phyloP scores from a whole-genome alignment of 805 yeast genomes.

The Metschnikowia arizonensis region DNA sequence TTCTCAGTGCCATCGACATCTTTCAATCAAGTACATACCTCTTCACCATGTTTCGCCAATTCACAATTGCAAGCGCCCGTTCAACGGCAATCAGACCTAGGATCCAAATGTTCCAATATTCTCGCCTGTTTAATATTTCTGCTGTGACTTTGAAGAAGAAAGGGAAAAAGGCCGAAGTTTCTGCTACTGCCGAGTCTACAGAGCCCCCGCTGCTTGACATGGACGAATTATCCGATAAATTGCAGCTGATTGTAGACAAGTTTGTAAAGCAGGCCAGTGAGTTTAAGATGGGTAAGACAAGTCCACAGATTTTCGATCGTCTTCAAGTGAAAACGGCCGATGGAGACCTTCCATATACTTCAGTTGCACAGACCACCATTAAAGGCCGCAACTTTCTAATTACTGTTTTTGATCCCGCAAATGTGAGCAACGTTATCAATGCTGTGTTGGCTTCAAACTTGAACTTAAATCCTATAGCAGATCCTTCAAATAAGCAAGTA shows the following conservation, averaged over 20 bases:
- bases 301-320: slow-evolving; percentile 61
- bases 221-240: slow-evolving; percentile 39
- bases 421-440: slow-evolving; percentile 64
- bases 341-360: slow-evolving; percentile 48
- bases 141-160: slow-evolving; percentile 12
- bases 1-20: neutral
- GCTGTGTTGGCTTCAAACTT: slow-evolving; percentile 64
- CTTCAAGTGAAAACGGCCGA: slow-evolving; percentile 49
- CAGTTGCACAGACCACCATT: slow-evolving; percentile 65
- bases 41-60: slow-evolving; percentile 1
- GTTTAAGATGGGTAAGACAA: slow-evolving; percentile 64
- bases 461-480: slow-evolving; percentile 77
- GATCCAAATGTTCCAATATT: neutral
- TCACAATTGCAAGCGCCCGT: neutral
- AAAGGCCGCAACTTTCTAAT: slow-evolving; percentile 68
- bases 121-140: slow-evolving; percentile 2
- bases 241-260: slow-evolving; percentile 45
- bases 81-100: neutral
- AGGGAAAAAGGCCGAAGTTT: slow-evolving; percentile 12
- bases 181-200: slow-evolving; percentile 5
- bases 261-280: slow-evolving; percentile 58
- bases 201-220: slow-evolving; percentile 20
- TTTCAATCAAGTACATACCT: neutral
- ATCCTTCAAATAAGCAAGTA: slow-evolving; percentile 66
- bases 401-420: slow-evolving; percentile 84